Base-by-base conservation (phyloP, 108 stramenopile species). In the Cyclotella cryptica region DNA sequence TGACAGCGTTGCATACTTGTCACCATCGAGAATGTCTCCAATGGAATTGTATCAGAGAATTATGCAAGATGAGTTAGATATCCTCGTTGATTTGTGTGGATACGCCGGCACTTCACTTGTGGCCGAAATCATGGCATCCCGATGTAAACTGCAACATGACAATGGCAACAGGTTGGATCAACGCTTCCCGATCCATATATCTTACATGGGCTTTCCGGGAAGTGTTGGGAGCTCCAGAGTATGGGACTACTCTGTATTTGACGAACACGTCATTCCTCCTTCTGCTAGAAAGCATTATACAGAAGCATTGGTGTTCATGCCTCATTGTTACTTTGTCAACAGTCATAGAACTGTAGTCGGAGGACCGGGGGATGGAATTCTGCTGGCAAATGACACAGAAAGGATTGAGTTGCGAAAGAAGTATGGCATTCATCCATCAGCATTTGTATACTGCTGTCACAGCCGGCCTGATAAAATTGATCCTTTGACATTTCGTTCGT, bases 401-500 rank as follows among this genome's bases (percentile, higher is more conserved):
- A 72, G 58, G 61, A 67, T 47, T n/a, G 69, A 77, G n/a, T 61
- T 86, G 47, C 88, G 96, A 18, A 51, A 47, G 1, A 71, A 74
- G 72, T 92, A 94, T 69, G 89, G 89, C 22, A 72, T 96, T 13
- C 89, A 83, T 39, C 85, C 88, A 22, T 68, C 63, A 43, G 85
- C 64, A 12, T 95, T 96, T 72, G 90, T 95, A 1, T 94, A 89
- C 75, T 92, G 93, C 59, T 89, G 88, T 57, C 94, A 95, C 79
- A 95, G 92, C 58, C 89, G 93, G 42, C 74, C 90, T 12, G 94
- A 95, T 74, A 96, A 96, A 76, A 93, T 96, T 75, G 94, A 95
- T 63, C 96, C 94, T 14, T 44, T 53, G 10, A 93, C 91, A 24
- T 95, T 95, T 69, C 74, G 58, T 15, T 74, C 85, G 17, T 96